Conservation (phyloP, 139 green algal species). For the Coccomyxa sp. region DNA sequence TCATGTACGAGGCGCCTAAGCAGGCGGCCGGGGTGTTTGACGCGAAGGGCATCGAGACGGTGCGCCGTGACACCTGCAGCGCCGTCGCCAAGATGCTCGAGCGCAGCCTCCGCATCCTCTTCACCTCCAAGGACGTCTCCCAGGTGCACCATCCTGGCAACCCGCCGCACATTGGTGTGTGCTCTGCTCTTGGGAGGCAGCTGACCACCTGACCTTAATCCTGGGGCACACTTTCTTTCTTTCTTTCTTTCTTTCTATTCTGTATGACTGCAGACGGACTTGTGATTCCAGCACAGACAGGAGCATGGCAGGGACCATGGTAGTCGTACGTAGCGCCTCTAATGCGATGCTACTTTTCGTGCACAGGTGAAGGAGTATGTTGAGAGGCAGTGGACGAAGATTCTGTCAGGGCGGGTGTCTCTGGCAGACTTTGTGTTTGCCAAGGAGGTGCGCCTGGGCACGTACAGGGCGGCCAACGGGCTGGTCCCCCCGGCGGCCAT, state of each 20-base stretch:
- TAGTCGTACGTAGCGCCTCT: too few species aligned
- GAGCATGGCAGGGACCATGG: too few species aligned
- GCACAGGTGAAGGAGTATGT: conserved; percentile 76
- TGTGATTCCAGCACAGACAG: too few species aligned
- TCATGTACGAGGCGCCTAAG: conserved; percentile 70
- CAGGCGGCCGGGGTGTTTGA: conserved; percentile 57
- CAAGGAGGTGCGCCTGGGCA: conserved; percentile 84
- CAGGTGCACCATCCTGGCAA: conserved; percentile 32
- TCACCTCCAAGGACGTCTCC: conserved; percentile 71
- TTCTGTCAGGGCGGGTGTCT: conserved; percentile 76
- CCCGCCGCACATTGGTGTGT: too few species aligned
- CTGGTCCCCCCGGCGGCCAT: conserved; percentile 80
- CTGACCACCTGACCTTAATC: too few species aligned
- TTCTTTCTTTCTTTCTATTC: background rate
- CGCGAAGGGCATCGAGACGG: conserved; percentile 89
- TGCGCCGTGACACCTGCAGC: conserved; percentile 87
- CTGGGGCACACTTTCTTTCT: background rate
- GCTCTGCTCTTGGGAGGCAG: too few species aligned
- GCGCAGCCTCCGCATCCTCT: conserved; percentile 74
- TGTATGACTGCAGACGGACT: background rate
- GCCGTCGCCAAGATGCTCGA: conserved; percentile 90
- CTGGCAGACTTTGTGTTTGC: conserved; percentile 90
- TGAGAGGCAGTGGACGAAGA: conserved; percentile 79
- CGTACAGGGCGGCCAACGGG: conserved; percentile 59
- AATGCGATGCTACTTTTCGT: too few species aligned